These are phyloP conservation scores for Syzygium aqueum DNA, from an alignment of 345 rosid species.

Conservation along the genomic window DNA sequence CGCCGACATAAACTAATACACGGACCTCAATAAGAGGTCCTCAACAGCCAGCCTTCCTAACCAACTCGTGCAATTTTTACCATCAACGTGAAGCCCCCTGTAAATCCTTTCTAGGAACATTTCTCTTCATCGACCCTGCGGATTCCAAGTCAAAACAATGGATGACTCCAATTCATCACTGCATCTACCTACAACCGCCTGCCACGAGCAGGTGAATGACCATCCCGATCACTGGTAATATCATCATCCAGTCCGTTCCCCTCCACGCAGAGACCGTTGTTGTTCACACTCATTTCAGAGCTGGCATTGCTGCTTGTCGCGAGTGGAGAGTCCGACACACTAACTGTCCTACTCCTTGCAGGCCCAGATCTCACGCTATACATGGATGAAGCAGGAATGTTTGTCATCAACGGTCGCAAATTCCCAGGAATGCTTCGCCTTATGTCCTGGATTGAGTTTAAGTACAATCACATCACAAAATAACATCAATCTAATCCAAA, in stretches of 20 bases:
- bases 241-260: conserved; percentile 63
- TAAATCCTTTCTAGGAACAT: neutral
- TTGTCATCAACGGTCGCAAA: conserved; percentile 83
- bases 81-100: neutral
- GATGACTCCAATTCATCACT: neutral
- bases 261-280: conserved; percentile 55
- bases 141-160: neutral
- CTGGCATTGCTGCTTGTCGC: conserved; percentile 97
- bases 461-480: neutral
- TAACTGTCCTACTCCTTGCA: conserved; percentile 50
- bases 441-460: conserved; percentile 48
- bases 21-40: neutral
- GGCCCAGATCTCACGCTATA: conserved; percentile 91
- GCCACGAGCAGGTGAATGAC: conserved; percentile 63
- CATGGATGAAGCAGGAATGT: conserved; percentile 95
- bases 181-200: conserved; percentile 27
- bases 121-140: neutral
- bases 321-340: conserved; percentile 77
- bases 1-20: neutral
- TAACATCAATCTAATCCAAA: neutral
- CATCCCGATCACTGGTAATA: conserved; percentile 50
- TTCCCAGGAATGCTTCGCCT: conserved; percentile 84
- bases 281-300: conserved; percentile 85
- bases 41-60: neutral
- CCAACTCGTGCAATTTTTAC: neutral